Evolutionary conservation across 164 flowering plant genomes (phyloP).

Genomic region (Sextonia rubra): DNA sequence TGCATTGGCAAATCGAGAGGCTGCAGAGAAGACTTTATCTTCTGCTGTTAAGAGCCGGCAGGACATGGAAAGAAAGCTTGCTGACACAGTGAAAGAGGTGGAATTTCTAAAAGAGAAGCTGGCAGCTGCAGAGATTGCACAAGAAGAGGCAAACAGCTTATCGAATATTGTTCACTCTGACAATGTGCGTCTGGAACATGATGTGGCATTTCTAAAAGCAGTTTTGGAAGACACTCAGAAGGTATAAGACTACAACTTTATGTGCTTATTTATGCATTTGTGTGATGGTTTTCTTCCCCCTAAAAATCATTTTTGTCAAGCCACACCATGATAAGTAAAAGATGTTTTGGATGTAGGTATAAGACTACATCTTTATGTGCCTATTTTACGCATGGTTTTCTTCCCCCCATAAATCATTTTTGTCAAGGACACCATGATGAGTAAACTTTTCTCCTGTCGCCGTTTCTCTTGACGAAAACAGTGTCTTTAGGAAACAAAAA

Average conservation of each 20-base stretch:
- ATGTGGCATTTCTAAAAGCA: conserved; percentile 93
- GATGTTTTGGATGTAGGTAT: too few species aligned
- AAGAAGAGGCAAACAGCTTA: conserved; percentile 84
- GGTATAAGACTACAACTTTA: conserved; percentile 31
- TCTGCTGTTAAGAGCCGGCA: conserved; percentile 57
- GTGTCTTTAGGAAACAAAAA: too few species aligned
- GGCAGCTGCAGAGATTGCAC: conserved; percentile 66
- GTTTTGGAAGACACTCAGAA: conserved; percentile 94
- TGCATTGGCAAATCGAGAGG: conserved; percentile 61
- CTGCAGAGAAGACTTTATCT: conserved; percentile 64
- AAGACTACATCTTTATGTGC: too few species aligned
- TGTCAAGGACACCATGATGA: neutral
- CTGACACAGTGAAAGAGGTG: conserved; percentile 61
- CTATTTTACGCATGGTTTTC: neutral
- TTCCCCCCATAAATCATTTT: neutral
- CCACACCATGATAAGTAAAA: neutral
- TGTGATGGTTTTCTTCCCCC: neutral
- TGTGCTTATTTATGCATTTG: neutral
- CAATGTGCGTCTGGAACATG: conserved; percentile 96
- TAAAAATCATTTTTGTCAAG: neutral
- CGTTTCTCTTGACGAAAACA: too few species aligned
- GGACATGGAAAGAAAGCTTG: conserved; percentile 73
- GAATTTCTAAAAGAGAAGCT: conserved; percentile 83
- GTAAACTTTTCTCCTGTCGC: neutral
- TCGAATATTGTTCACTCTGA: conserved; percentile 95